phyloP scores from a whole-genome alignment of 163 green algal genomes.

The Scenedesmus sp. region DNA sequence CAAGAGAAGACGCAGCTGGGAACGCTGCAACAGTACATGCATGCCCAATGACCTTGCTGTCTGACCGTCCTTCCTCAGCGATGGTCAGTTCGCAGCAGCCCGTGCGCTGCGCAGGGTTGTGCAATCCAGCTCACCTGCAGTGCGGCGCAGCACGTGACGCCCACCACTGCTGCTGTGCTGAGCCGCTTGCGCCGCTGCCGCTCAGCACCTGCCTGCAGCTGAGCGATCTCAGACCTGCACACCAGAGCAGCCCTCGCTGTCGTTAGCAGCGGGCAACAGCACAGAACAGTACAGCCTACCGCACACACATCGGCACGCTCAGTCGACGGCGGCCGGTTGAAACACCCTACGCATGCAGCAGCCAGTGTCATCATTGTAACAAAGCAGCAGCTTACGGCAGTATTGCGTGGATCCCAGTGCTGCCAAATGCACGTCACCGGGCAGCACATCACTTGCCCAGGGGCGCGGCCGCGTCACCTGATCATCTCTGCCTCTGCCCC shows the following conservation, averaged over 20 bases:
- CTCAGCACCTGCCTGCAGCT: conserved; percentile 77
- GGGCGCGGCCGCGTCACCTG: background rate
- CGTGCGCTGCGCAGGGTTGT: background rate
- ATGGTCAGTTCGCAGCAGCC: background rate
- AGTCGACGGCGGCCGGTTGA: too few species aligned
- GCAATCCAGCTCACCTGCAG: conserved; percentile 38
- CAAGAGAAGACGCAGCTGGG: too few species aligned
- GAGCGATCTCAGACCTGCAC: conserved; percentile 73
- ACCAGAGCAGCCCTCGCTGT: too few species aligned
- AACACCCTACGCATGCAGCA: too few species aligned
- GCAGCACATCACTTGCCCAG: background rate
- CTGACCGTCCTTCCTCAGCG: background rate
- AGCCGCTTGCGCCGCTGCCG: conserved; percentile 72
- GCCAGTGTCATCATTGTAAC: too few species aligned
- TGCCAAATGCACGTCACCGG: too few species aligned
- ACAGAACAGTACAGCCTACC: too few species aligned
- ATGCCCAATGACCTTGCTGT: background rate
- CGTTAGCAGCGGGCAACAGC: too few species aligned
- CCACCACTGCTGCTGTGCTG: conserved; percentile 84
- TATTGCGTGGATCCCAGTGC: too few species aligned
- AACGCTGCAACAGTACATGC: background rate
- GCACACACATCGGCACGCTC: too few species aligned
- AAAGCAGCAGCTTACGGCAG: too few species aligned
- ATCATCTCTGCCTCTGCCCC: conserved; percentile 37
- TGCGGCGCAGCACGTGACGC: conserved; percentile 87